A percentile compares a stretch with the other conserved stretches of the same genome.
phyloP scores from a whole-genome alignment of 2,329 filamentous ascomycete species.

The Cladophialophora bantiana region DNA sequence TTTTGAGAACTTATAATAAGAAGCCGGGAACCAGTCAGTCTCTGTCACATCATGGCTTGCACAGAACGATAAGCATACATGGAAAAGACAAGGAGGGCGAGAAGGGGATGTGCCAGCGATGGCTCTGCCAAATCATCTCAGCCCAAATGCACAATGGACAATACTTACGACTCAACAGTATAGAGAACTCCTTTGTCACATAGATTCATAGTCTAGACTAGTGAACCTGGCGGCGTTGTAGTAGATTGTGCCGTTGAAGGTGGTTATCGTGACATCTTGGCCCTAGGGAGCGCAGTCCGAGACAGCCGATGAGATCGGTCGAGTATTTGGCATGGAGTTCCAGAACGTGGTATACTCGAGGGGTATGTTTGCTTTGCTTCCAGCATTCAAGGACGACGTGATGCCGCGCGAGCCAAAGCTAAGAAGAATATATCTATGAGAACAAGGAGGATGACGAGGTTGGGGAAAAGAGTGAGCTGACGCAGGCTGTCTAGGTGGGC shows the following conservation, averaged over 20 bases:
- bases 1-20: no score
- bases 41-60: no score
- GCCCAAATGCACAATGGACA: not conserved
- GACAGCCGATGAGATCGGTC: no score
- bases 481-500: not conserved
- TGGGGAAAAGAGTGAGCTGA: not conserved
- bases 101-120: not conserved
- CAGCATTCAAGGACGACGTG: no score
- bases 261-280: not conserved
- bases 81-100: not conserved
- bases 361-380: no score
- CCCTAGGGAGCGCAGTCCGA: not conserved
- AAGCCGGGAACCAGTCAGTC: no score
- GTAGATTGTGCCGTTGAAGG: not conserved
- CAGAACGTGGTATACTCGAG: not conserved
- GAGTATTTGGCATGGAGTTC: not conserved
- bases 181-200: not conserved
- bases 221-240: not conserved
- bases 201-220: not conserved
- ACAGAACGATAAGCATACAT: no score
- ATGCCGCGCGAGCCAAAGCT: no score
- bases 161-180: not conserved
- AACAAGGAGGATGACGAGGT: not conserved
- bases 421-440: no score
- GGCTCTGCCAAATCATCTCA: not conserved